Percentiles rank a stretch among this genome's conserved stretches.
Conservation (phyloP, 2,329 filamentous ascomycete species). For the Elsinoe necatrix region DNA sequence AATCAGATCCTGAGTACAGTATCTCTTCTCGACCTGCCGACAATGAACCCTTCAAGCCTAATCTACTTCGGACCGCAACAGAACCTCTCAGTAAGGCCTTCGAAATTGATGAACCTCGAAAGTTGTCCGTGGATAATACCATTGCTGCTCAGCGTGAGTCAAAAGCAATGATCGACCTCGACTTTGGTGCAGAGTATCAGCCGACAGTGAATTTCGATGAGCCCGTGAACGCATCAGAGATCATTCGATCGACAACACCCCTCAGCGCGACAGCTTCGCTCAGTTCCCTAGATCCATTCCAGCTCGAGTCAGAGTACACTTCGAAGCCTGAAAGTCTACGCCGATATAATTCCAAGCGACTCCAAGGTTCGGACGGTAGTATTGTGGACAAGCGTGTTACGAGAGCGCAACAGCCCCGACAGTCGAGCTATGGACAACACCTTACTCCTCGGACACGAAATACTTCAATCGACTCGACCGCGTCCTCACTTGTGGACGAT, state of each 20-base stretch:
- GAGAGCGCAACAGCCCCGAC: conserved; percentile 20
- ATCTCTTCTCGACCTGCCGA: conserved; percentile 20
- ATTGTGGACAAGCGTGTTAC: conserved; percentile 8
- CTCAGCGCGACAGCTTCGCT: conserved; percentile 6
- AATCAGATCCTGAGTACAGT: conserved; percentile 17
- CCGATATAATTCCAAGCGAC: not conserved
- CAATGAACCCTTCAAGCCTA: conserved; percentile 30
- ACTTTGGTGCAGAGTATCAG: conserved; percentile 26
- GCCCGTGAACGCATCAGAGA: not conserved
- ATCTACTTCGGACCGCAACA: conserved; percentile 35
- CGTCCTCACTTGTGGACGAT: conserved; percentile 19
- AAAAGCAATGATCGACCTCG: conserved; percentile 40
- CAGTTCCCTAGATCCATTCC: conserved; percentile 7
- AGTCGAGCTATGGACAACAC: conserved; percentile 23
- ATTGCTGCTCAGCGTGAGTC: conserved; percentile 30
- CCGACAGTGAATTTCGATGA: conserved; percentile 17
- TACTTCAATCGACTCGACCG: conserved; percentile 19
- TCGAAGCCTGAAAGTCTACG: not conserved
- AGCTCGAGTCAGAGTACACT: conserved; percentile 9
- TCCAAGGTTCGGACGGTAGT: conserved; percentile 2
- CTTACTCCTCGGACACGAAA: conserved; percentile 20
- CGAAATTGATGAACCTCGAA: conserved; percentile 21
- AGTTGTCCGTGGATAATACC: conserved; percentile 23
- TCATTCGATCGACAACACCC: conserved; percentile 6
- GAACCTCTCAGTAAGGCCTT: conserved; percentile 36